Base-by-base conservation (phyloP, 768 basidiomycete species). In the Podaxis rugospora region DNA sequence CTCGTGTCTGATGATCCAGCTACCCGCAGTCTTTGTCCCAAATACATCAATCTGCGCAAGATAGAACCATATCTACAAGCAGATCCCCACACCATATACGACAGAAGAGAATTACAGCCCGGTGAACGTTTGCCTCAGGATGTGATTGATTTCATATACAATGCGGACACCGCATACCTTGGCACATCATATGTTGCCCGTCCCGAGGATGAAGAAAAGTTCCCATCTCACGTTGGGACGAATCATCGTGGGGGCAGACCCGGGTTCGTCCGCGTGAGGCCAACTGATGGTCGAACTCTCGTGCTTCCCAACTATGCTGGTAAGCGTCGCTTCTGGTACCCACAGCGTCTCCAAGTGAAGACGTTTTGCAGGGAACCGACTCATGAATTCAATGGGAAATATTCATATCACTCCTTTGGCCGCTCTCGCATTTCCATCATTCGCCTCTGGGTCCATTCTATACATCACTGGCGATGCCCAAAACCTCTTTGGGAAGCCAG, bases 311-410 rank as follows among this genome's bases (percentile, higher is more conserved):
- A 89, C 66, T 87, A 78, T 66, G 81, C 80, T 57, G 86, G 86
- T 60, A 46, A 60, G 51, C 59, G 32, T 18, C 23, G 21, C 13
- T 13, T 16, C 27, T 9, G 10, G 14, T 6, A 18, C 16, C n/a
- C 5, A 16, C 10, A 10, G n/a, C 11, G 10, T 14, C 35, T 36
- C 11, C 37, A 21, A 16, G 18, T n/a, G 42, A 44, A 51, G 35
- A 5, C n/a, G 18, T 39, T 9, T 57, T 27, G 16, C 27, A 58
- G 57, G 57, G 75, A 88, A 88, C 65, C 78, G 85, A 2, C 72
- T 85, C 58, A 79, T 88, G 80, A 85, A 82, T 18, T 85, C 85
- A 14, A 70, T 88, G 11, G 86, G 86, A 1, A 86, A 88, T 61
- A 80, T 87, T 32, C 80, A 83, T 62, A 75, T 77, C 21, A 85